These are phyloP conservation scores for Trichophyton verrucosum DNA, from an alignment of 2,329 filamentous ascomycete genomes.

Conservation along the genomic window DNA sequence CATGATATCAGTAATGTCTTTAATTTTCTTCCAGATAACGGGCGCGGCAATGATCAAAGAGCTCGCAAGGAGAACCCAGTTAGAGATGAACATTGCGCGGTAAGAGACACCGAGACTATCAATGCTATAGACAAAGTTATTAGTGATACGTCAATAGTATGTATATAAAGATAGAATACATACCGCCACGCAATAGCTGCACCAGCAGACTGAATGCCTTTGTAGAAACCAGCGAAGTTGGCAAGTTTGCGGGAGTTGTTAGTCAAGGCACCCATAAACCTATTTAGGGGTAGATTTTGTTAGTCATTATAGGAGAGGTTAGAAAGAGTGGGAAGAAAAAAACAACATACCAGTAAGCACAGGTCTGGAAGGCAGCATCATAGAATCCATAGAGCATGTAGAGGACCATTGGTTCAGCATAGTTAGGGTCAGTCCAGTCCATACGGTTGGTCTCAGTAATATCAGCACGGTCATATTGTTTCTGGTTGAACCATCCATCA, in stretches of 20 bases:
- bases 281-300: constrained; percentile 19
- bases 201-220: constrained; percentile 75
- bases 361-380: constrained; percentile 82
- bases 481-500: constrained; percentile 70
- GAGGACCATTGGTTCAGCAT: constrained; percentile 69
- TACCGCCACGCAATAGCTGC: constrained; percentile 47
- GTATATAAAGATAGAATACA: constrained; percentile 12
- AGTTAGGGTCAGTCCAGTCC: constrained; percentile 41
- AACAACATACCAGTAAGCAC: constrained; percentile 64
- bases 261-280: constrained; percentile 84
- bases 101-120: constrained; percentile 52
- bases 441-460: constrained; percentile 14
- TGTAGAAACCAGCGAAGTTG: constrained; percentile 86
- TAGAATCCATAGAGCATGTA: constrained; percentile 87
- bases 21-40: constrained; percentile 64
- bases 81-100: constrained; percentile 58
- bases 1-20: constrained; percentile 64
- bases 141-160: constrained; percentile 4
- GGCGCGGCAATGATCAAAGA: constrained; percentile 66
- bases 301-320: not conserved
- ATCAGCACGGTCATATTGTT: constrained; percentile 41
- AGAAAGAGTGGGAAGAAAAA: not conserved
- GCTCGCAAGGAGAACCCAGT: constrained; percentile 63
- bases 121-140: constrained; percentile 50
- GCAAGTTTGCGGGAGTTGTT: constrained; percentile 87